Evolutionary conservation across 192 early-diverging fungal genomes (phyloP).

Genomic region (Kappamyces sp.): DNA sequence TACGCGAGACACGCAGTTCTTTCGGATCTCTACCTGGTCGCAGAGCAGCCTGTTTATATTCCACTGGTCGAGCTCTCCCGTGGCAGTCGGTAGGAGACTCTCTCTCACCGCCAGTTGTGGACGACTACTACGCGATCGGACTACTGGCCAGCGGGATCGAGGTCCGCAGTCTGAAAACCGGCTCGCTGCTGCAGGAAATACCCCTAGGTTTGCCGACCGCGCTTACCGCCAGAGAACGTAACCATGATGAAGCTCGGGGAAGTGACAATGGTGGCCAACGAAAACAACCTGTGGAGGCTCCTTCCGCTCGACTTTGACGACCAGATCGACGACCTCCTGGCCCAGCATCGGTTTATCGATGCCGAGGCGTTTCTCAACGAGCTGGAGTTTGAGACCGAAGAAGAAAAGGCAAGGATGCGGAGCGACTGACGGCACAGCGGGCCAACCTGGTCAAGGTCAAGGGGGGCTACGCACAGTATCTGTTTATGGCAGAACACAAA

Average conservation of each 20-base stretch:
- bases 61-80: neutral
- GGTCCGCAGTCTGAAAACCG: constrained; percentile 79
- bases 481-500: constrained; percentile 43
- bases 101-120: neutral
- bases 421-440: constrained; percentile 19
- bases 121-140: constrained; percentile 56
- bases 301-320: constrained; percentile 54
- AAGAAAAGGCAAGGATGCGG: constrained; percentile 36
- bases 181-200: constrained; percentile 76
- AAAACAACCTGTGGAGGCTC: constrained; percentile 38
- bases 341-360: constrained; percentile 31
- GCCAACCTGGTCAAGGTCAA: constrained; percentile 49
- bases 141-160: constrained; percentile 67
- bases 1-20: neutral
- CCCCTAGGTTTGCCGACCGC: constrained; percentile 37
- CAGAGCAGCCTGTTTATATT: too few species aligned
- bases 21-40: too few species aligned
- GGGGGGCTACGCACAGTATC: constrained; percentile 48
- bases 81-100: neutral
- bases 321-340: constrained; percentile 48
- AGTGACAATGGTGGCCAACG: constrained; percentile 34
- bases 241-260: constrained; percentile 17
- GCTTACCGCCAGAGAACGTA: constrained; percentile 26
- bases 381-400: constrained; percentile 41
- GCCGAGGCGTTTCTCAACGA: constrained; percentile 49